Evolutionary conservation across 345 rosid species (phyloP), one percentile per base, ranked within the genome.

Genomic region (Stellera chamaejasme): DNA sequence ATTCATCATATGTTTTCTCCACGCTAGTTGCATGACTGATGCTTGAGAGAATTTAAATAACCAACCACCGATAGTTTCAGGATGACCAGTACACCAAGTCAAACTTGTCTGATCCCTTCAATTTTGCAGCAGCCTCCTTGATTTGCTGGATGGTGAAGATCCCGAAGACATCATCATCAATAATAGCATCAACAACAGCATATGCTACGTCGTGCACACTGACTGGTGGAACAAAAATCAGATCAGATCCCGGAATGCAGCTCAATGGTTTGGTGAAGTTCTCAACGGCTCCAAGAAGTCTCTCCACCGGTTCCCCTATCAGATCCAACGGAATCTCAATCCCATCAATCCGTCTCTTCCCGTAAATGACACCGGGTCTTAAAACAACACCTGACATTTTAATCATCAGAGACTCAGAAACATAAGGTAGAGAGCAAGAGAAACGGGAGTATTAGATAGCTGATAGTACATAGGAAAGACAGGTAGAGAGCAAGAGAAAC

Each of bases 111-210:
- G 66, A 83, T 0, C 50, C 84, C 68, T 64, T 81, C 59, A 77
- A 76, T 62, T 82, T 84, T 9, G 87, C 80, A 10, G 96, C 95
- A 11, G 87, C 95, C 77, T 88, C 89, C 74, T 88, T 92, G 74
- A 92, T 92, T 76, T 92, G 96, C 62, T 92, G 93, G 2, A 92
- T 88, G 13, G 95, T 85, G 82, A 88, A 84, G 67, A 83, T 59
- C 51, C 98, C 96, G 11, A 85, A 92, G 74, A 82, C 59, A 47
- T 88, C 95, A 25, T 85, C 90, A 62, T 88, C 95, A 28, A 60
- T 78, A 6, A 92, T 72, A 2, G 88, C 93, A 56, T 78, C 78
- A 4, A 82, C 53, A 15, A 55, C 93, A 3, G 98, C 90, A 9
- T 79, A 76, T 10, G 98, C 98, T 43, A 92, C 68, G 56, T 84